Conservation (phyloP, 23 red algal genomes). For the Gracilaria domingensis region DNA sequence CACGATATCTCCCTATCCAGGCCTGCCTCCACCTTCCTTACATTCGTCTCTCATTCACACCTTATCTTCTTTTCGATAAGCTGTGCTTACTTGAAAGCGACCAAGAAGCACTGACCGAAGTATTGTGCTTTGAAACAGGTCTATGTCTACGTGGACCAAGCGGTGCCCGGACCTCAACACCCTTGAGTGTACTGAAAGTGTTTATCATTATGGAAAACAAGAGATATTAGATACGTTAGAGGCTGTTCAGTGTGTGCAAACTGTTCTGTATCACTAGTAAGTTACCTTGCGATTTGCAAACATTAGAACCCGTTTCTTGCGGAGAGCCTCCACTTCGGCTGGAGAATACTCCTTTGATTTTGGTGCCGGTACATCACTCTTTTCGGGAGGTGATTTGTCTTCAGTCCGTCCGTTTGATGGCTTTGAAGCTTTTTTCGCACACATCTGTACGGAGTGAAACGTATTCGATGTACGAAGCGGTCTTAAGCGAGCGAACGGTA, state of each 20-base stretch:
- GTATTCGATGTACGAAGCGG: neutral
- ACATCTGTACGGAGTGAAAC: neutral
- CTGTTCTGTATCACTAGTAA: neutral
- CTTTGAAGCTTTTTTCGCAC: neutral
- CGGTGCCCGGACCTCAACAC: neutral
- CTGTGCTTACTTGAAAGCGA: neutral
- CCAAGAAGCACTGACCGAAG: neutral
- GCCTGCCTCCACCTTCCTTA: too few relatives aligned
- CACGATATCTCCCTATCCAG: too few relatives aligned
- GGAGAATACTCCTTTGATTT: neutral
- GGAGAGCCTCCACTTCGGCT: conserved; percentile 26
- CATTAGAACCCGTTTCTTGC: conserved; percentile 30
- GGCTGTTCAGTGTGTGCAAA: neutral
- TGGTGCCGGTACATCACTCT: neutral
- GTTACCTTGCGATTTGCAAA: conserved; percentile 38
- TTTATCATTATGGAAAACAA: neutral
- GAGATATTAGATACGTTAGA: neutral
- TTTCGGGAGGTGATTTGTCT: neutral
- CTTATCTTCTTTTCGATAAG: too few relatives aligned
- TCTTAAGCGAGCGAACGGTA: neutral
- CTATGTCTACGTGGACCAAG: neutral
- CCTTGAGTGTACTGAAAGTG: conserved; percentile 30
- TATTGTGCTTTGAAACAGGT: neutral
- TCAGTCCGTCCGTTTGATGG: neutral
- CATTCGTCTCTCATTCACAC: too few relatives aligned